Percentiles rank a stretch among this genome's conserved stretches.
phyloP scores from a whole-genome alignment of 2,329 filamentous ascomycete genomes.

The Aspergillus bombycis region DNA sequence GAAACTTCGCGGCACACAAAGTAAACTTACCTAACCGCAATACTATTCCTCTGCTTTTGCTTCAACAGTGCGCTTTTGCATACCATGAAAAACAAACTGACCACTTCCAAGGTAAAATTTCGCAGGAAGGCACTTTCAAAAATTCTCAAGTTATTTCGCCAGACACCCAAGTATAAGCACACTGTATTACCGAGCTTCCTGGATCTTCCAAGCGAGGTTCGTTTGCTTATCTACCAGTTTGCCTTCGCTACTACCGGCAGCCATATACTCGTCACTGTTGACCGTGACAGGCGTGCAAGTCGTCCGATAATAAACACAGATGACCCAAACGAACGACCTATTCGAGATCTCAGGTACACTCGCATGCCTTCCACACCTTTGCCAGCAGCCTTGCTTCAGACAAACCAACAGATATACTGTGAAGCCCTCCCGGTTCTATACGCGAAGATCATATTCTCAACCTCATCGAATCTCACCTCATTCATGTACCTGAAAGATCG shows the following conservation, averaged over 20 bases:
- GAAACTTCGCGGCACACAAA: not conserved
- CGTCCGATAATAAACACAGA: not conserved
- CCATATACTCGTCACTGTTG: constrained; percentile 4
- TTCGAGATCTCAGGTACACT: constrained; percentile 8
- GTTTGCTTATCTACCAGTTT: constrained; percentile 11
- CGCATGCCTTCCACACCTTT: not conserved
- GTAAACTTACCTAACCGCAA: not conserved
- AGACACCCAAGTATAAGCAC: not conserved
- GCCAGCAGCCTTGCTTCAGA: constrained; percentile 1
- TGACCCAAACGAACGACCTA: not conserved
- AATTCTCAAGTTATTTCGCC: not conserved
- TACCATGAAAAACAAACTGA: not conserved
- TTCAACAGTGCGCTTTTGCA: not conserved
- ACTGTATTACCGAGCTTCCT: not conserved
- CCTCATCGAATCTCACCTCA: not conserved
- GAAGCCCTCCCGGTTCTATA: constrained; percentile 11
- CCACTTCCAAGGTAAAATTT: not conserved
- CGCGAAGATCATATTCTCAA: not conserved
- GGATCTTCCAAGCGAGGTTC: constrained; percentile 11
- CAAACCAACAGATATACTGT: constrained; percentile 12
- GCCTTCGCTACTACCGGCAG: constrained; percentile 3
- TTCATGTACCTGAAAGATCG: constrained; percentile 7
- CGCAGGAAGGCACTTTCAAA: not conserved
- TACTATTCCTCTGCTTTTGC: not conserved
- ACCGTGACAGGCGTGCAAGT: not conserved